phyloP scores from a whole-genome alignment of 2,329 filamentous ascomycete genomes.

The Colletotrichum simmondsii region DNA sequence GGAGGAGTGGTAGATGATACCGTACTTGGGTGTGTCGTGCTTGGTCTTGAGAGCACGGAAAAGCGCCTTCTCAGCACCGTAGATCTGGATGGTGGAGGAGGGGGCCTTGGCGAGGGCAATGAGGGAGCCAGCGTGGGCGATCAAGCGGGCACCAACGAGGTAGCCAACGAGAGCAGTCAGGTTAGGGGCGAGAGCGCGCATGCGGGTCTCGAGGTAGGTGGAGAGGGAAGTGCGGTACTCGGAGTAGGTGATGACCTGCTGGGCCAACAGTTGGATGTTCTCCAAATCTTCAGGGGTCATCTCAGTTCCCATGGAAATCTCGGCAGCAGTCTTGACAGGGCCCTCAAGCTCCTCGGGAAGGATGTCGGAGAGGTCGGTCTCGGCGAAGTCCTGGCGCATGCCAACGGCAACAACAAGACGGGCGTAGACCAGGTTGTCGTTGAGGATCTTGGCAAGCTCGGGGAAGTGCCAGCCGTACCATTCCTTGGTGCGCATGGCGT shows the following conservation, averaged over 20 bases:
- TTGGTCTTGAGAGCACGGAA: constrained; percentile 99
- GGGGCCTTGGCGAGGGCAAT: constrained; percentile 96
- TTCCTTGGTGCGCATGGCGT: constrained; percentile 99
- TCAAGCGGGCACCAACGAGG: constrained; percentile 92
- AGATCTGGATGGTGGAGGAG: constrained; percentile 95
- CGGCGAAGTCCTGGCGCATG: constrained; percentile 83
- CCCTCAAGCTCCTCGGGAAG: constrained; percentile 95
- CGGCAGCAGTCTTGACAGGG: constrained; percentile 91
- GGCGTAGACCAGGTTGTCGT: constrained; percentile 95
- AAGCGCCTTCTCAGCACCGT: constrained; percentile 97
- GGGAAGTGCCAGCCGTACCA: constrained; percentile 99
- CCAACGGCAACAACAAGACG: constrained; percentile 90
- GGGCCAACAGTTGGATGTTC: constrained; percentile 90
- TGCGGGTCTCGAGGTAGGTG: constrained; percentile 89
- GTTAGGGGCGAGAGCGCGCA: constrained; percentile 97
- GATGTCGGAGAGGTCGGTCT: constrained; percentile 85
- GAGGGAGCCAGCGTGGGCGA: constrained; percentile 93
- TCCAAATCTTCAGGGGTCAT: constrained; percentile 92
- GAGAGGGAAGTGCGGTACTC: constrained; percentile 91
- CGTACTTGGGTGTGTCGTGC: constrained; percentile 98
- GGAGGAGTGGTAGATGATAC: constrained; percentile 91
- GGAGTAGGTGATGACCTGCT: constrained; percentile 92
- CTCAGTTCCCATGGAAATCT: constrained; percentile 98
- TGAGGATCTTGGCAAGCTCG: constrained; percentile 95
- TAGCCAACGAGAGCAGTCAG: constrained; percentile 93